A percentile compares a stretch with the other conserved stretches of the same genome.
Conservation (phyloP, 2,329 filamentous ascomycete species). For the Neonectria ditissima region DNA sequence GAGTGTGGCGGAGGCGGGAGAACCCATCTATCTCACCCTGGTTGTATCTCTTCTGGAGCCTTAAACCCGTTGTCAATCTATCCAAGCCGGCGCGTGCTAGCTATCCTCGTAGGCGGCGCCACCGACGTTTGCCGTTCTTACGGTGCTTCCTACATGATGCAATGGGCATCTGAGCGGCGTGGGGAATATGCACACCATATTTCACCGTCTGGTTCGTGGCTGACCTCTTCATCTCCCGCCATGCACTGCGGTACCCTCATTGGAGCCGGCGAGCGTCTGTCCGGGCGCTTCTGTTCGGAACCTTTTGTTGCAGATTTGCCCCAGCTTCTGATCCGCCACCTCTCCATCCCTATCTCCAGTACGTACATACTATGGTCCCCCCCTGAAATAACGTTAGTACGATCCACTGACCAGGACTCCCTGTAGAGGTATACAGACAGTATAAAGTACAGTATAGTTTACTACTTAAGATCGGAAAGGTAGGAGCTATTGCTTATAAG, state of each 20-base stretch:
- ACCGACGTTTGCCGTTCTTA: neutral
- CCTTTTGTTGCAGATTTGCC: neutral
- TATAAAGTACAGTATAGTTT: too few species aligned
- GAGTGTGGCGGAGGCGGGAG: neutral
- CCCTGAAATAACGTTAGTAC: too few species aligned
- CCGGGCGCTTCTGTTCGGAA: neutral
- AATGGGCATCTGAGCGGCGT: constrained; percentile 9
- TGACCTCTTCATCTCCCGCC: constrained; percentile 20
- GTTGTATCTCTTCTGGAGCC: neutral
- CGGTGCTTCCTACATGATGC: neutral
- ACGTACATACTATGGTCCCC: too few species aligned
- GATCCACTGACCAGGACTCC: too few species aligned
- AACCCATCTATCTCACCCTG: neutral
- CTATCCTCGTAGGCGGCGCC: neutral
- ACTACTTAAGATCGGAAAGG: too few species aligned
- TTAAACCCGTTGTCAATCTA: constrained; percentile 6
- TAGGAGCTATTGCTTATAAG: too few species aligned
- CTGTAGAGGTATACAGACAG: too few species aligned
- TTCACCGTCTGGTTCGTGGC: constrained; percentile 12
- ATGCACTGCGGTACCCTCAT: constrained; percentile 10
- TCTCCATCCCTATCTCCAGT: neutral
- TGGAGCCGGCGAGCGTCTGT: constrained; percentile 6
- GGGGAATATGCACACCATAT: constrained; percentile 21
- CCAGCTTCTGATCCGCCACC: neutral
- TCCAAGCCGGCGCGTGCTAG: neutral